A percentile compares a stretch with the other conserved stretches of the same genome.
These are phyloP conservation scores for Mercurialis annua DNA, from an alignment of 345 rosid genomes.

Conservation along the genomic window DNA sequence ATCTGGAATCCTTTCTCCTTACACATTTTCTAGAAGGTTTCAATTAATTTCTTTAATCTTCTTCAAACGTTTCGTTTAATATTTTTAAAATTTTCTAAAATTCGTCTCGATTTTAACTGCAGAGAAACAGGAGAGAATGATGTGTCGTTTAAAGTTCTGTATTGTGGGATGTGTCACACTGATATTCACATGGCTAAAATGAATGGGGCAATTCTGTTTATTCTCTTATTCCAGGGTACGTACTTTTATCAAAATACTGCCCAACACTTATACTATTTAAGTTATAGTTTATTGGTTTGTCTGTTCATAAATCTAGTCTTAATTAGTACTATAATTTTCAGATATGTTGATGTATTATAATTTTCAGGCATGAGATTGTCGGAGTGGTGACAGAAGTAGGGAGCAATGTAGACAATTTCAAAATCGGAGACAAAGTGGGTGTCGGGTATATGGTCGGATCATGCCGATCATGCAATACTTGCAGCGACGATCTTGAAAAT, in stretches of 20 bases:
- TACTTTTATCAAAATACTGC: not conserved
- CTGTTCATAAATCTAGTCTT: too few species aligned
- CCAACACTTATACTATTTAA: too few species aligned
- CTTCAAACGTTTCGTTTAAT: not conserved
- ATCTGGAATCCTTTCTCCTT: constrained; percentile 35
- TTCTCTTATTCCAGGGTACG: constrained; percentile 55
- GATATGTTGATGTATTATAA: too few species aligned
- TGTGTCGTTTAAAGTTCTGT: constrained; percentile 36
- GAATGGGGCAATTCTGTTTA: constrained; percentile 43
- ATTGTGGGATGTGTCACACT: constrained; percentile 54
- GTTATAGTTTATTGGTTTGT: too few species aligned
- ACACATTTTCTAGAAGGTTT: constrained; percentile 41
- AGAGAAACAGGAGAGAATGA: constrained; percentile 42
- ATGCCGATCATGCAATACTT: constrained; percentile 6
- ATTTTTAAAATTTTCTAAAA: not conserved
- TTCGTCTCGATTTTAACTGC: not conserved
- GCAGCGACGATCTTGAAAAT: not conserved
- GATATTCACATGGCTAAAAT: constrained; percentile 41
- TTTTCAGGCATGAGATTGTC: constrained; percentile 12
- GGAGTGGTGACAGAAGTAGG: constrained; percentile 13
- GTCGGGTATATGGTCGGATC: constrained; percentile 13
- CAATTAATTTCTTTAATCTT: not conserved
- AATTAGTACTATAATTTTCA: too few species aligned
- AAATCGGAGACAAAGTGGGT: constrained; percentile 1
- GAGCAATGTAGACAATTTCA: constrained; percentile 3